phyloP scores from a whole-genome alignment of 305 asterid genomes.

The Solanum chacoense region DNA sequence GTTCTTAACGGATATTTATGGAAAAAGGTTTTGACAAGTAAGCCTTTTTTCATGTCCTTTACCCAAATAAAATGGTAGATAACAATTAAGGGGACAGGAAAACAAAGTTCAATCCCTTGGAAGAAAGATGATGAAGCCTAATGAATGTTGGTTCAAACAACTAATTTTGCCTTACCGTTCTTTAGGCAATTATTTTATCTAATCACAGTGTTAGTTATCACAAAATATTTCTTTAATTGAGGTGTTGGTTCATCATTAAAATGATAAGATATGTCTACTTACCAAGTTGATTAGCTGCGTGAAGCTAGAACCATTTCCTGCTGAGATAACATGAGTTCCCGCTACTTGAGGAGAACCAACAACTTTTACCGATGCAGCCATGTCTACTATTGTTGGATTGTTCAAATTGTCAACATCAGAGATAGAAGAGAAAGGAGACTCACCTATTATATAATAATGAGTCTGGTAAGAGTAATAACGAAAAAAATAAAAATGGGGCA shows the following conservation, averaged over 20 bases:
- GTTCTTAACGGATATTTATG: not conserved
- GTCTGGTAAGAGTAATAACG: slow-evolving; percentile 6
- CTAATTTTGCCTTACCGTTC: not conserved
- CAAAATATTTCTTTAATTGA: not conserved
- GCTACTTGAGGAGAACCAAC: slow-evolving; percentile 37
- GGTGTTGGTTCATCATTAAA: slow-evolving; percentile 14
- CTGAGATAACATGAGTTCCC: slow-evolving; percentile 24
- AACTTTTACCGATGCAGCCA: slow-evolving; percentile 43
- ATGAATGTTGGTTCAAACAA: not conserved
- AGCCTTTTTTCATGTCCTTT: not conserved
- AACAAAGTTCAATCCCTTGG: not conserved
- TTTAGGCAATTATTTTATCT: not conserved
- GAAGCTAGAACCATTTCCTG: slow-evolving; percentile 24
- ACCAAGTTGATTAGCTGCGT: slow-evolving; percentile 31
- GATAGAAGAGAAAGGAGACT: slow-evolving; percentile 98
- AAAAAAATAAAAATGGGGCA: not conserved
- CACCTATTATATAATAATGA: slow-evolving; percentile 44
- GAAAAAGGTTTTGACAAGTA: not conserved
- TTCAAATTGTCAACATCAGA: slow-evolving; percentile 94
- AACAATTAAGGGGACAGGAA: not conserved
- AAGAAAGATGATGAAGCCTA: not conserved
- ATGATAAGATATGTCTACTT: slow-evolving; percentile 7
- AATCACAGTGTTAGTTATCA: slow-evolving; percentile 3
- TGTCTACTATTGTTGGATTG: slow-evolving; percentile 55
- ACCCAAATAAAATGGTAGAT: not conserved